phyloP scores from a whole-genome alignment of 495 filamentous ascomycete species.

The Barbatosphaeria neglecta region DNA sequence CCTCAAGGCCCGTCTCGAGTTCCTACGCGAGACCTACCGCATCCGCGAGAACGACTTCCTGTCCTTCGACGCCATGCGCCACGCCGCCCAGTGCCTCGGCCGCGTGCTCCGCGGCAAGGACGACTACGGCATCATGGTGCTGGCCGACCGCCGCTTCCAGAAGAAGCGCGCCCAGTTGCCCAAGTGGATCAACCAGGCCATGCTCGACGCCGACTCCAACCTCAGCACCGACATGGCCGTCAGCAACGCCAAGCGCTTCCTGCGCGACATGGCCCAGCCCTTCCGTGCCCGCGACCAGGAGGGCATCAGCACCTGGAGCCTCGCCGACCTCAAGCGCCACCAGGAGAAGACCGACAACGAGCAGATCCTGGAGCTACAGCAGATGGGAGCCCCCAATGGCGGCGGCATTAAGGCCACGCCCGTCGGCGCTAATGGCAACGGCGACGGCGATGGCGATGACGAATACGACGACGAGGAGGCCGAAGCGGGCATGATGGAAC shows the following conservation, averaged over 20 bases:
- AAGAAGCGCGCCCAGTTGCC: conserved; percentile 84
- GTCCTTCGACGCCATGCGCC: conserved; percentile 97
- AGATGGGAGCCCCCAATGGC: neutral
- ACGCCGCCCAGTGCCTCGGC: conserved; percentile 92
- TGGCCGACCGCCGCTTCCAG: conserved; percentile 84
- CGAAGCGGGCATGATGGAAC: conserved; percentile 54
- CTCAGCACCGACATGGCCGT: conserved; percentile 93
- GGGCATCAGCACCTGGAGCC: conserved; percentile 83
- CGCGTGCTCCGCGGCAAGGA: conserved; percentile 95
- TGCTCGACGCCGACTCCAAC: conserved; percentile 73
- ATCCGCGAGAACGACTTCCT: conserved; percentile 97
- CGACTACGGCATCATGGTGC: conserved; percentile 97
- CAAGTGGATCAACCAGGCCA: conserved; percentile 90
- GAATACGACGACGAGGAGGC: conserved; percentile 50
- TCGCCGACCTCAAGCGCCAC: conserved; percentile 63
- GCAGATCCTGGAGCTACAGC: conserved; percentile 25
- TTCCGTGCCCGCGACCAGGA: conserved; percentile 76
- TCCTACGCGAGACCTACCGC: conserved; percentile 89
- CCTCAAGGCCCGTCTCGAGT: conserved; percentile 89
- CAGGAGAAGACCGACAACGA: conserved; percentile 67
- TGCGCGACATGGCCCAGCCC: conserved; percentile 82
- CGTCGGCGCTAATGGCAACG: no score
- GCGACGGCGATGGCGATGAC: conserved; percentile 22
- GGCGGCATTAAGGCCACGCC: neutral
- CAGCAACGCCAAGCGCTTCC: conserved; percentile 76